Evolutionary conservation across 176 grass and related monocot genomes (phyloP).

Genomic region (Rhynchospora tenuis): DNA sequence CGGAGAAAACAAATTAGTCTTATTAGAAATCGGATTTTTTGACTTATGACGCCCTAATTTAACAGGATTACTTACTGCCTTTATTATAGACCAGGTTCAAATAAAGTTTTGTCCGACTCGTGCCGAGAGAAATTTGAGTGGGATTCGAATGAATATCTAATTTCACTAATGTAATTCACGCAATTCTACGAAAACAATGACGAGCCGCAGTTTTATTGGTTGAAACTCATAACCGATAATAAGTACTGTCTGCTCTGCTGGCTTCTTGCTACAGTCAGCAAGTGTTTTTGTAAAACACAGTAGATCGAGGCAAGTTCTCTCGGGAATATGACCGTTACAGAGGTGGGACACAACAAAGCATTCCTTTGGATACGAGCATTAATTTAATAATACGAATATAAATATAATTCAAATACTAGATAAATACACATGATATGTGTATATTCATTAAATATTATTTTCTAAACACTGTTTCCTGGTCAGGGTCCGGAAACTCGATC

Average conservation of each 20-base stretch:
- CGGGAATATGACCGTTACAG: conserved; percentile 16
- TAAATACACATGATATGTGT: too few relatives aligned
- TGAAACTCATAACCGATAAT: background rate
- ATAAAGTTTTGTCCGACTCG: background rate
- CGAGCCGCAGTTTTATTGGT: background rate
- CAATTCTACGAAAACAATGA: background rate
- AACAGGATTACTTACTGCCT: background rate
- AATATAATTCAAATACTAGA: too few relatives aligned
- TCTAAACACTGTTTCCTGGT: too few relatives aligned
- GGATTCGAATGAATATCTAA: background rate
- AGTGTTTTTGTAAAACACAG: background rate
- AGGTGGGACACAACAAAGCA: background rate
- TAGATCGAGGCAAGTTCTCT: background rate
- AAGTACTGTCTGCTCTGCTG: background rate
- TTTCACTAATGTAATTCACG: background rate
- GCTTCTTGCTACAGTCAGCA: background rate
- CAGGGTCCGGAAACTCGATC: too few relatives aligned
- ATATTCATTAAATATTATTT: too few relatives aligned
- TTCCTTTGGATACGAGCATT: too few relatives aligned
- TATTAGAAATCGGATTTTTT: too few relatives aligned
- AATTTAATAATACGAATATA: too few relatives aligned
- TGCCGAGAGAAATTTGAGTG: background rate
- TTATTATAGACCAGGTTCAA: background rate
- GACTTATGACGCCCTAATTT: too few relatives aligned
- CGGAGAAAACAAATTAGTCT: background rate